Evolutionary conservation across 164 flowering plant genomes (phyloP).

Genomic region (Umbilicus rupestris): DNA sequence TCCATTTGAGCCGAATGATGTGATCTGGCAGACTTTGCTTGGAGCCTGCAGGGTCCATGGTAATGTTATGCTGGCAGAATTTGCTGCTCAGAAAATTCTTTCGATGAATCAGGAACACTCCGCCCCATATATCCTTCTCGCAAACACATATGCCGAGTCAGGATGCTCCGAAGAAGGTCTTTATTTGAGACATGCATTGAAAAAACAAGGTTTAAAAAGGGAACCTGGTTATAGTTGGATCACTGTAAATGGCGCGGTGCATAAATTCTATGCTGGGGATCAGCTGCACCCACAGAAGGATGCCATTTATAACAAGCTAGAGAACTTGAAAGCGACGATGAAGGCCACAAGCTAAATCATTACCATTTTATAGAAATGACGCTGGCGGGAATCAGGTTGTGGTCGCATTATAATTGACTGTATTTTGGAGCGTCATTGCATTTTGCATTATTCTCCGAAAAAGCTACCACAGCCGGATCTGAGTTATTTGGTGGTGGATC

Average conservation of each 20-base stretch:
- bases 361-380: background rate
- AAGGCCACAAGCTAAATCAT: constrained; percentile 23
- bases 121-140: constrained; percentile 46
- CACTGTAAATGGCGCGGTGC: constrained; percentile 34
- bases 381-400: too few relatives aligned
- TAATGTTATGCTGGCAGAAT: constrained; percentile 40
- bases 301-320: constrained; percentile 31
- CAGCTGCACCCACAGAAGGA: constrained; percentile 32
- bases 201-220: constrained; percentile 41
- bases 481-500: too few relatives aligned
- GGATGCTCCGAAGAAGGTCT: constrained; percentile 33
- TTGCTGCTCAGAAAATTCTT: constrained; percentile 45
- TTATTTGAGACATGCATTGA: constrained; percentile 37
- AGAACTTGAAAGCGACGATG: constrained; percentile 22
- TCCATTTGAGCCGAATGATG: constrained; percentile 48
- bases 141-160: constrained; percentile 35
- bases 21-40: constrained; percentile 51
- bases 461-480: too few relatives aligned
- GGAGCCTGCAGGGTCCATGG: constrained; percentile 53
- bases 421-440: too few relatives aligned
- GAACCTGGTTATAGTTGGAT: constrained; percentile 65
- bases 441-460: too few relatives aligned
- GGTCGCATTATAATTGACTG: too few relatives aligned
- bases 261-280: constrained; percentile 49
- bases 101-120: constrained; percentile 34